phyloP scores from a whole-genome alignment of 192 early-diverging fungal genomes.

The Mortierella alpina region DNA sequence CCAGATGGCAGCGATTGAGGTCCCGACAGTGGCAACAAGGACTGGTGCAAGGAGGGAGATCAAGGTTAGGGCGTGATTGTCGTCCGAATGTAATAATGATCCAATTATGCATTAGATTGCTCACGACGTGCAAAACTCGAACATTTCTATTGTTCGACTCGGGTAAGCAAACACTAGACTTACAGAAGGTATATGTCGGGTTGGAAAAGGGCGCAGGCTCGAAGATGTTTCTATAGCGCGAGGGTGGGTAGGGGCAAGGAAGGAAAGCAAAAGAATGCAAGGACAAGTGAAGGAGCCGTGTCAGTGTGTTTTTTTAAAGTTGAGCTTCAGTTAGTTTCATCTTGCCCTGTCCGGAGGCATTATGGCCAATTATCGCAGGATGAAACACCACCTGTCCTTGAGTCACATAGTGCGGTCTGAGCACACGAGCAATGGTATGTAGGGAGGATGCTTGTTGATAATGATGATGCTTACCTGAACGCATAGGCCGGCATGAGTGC shows the following conservation, averaged over 20 bases:
- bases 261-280: background rate
- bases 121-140: background rate
- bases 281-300: background rate
- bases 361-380: background rate
- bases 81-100: background rate
- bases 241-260: background rate
- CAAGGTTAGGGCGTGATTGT: background rate
- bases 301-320: background rate
- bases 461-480: conserved; percentile 24
- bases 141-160: background rate
- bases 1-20: conserved; percentile 27
- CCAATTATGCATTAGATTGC: background rate
- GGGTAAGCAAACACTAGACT: background rate
- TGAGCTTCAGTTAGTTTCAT: too few relatives aligned
- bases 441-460: background rate
- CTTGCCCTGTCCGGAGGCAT: too few relatives aligned
- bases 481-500: conserved; percentile 46
- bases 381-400: background rate
- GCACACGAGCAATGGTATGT: background rate
- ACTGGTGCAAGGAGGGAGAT: conserved; percentile 6
- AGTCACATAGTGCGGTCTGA: background rate
- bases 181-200: conserved; percentile 37
- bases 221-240: conserved; percentile 26
- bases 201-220: conserved; percentile 12
- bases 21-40: conserved; percentile 38